phyloP scores from a whole-genome alignment of 257 asterid species.

The Sherardia arvensis region DNA sequence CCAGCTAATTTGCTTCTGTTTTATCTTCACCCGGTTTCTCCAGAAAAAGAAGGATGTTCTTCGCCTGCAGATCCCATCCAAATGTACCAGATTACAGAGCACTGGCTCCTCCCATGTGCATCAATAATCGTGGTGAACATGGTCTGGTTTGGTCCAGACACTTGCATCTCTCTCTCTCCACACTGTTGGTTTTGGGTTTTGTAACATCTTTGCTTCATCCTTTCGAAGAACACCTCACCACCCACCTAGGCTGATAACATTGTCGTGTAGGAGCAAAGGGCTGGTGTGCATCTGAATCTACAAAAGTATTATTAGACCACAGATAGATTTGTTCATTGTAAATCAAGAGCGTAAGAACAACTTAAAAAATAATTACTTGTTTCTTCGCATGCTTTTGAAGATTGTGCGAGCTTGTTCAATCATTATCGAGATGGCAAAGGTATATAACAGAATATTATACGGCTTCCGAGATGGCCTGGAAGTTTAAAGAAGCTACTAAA shows the following conservation, averaged over 20 bases:
- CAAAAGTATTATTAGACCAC: not conserved
- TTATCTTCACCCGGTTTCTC: conserved; percentile 75
- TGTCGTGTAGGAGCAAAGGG: conserved; percentile 82
- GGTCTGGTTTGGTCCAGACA: conserved; percentile 50
- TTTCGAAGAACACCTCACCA: conserved; percentile 70
- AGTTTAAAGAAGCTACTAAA: not conserved
- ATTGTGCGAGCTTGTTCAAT: conserved; percentile 79
- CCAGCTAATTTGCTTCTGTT: conserved; percentile 55
- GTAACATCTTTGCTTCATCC: conserved; percentile 75
- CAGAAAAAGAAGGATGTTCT: conserved; percentile 71
- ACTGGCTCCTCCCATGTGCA: conserved; percentile 72
- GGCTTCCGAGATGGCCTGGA: conserved; percentile 91
- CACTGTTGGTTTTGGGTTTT: conserved; percentile 47
- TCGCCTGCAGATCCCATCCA: conserved; percentile 69
- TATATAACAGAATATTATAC: conserved; percentile 88
- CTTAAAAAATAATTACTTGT: too few relatives aligned
- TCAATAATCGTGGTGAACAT: conserved; percentile 87
- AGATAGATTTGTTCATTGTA: not conserved
- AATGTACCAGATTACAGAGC: conserved; percentile 71
- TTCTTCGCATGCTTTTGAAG: conserved; percentile 97
- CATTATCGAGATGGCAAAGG: conserved; percentile 98
- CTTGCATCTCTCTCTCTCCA: conserved; percentile 72
- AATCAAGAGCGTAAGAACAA: not conserved
- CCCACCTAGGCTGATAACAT: conserved; percentile 94
- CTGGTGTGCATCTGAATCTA: conserved; percentile 36